Base-by-base conservation (phyloP, 129 eudicot genomes). In the Erigeron canadensis region DNA sequence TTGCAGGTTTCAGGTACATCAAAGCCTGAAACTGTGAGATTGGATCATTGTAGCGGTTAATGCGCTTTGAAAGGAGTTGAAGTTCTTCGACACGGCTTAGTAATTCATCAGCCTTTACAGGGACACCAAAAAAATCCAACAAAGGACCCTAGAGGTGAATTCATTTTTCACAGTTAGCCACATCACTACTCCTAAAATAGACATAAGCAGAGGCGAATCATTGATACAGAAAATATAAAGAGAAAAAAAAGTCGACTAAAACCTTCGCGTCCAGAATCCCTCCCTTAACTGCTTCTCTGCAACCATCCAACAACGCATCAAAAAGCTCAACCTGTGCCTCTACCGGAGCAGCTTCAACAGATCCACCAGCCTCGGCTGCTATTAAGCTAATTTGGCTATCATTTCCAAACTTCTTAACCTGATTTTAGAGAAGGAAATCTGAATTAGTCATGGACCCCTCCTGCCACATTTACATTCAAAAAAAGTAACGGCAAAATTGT, bases 361-460 rank as follows among this genome's bases (percentile, higher is more conserved):
- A 71, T 45, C 99, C 99, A 63, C 99, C 99, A 75, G 90, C 99
- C 82, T 95, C 99, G 16, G 84, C 86, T 45, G 94, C 89, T 82
- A 95, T 88, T 41, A 84, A 83, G 77, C 81, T 69, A 17, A 95
- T 95, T 47, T 95, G 97, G 85, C 88, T 86, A 62, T 91, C 96
- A 67, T 82, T 88, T 55, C 99, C 99, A 78, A 86, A 95, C 85
- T 90, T 95, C 84, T 90, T 95, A 48, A 88, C 97, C 99, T 95
- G 65, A 43, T 63, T 81, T 8, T 63, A 40, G 7, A 69, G 53
- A 1, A 46, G 46, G 48, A 72, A 50, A 17, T 46, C 2, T 5
- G 34, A 34, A 61, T 34, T 34, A 22, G 40, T 59, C 15, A 10
- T 58, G 64, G 19, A 55, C 45, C 34, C 44, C 43, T 21, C 21